Percentiles rank a stretch among this genome's conserved stretches.
Conservation (phyloP, 495 filamentous ascomycete species). For the Lepraria neglecta region DNA sequence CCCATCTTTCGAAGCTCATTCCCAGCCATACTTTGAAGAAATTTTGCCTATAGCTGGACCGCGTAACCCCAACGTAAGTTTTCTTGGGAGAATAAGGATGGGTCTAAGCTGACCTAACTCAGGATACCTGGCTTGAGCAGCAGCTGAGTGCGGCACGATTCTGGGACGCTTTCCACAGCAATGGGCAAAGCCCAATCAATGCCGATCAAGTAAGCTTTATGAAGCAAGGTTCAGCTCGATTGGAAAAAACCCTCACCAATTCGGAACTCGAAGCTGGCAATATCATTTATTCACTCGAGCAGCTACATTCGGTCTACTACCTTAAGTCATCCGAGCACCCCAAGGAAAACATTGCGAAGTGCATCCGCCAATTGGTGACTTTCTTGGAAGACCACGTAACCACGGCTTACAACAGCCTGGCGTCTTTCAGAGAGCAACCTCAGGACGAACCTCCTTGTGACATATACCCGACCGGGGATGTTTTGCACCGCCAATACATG, state of each 20-base stretch:
- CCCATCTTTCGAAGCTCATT: conserved; percentile 41
- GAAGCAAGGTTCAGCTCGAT: not conserved
- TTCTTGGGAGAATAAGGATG: not conserved
- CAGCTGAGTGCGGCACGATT: conserved; percentile 6
- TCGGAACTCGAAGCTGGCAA: not conserved
- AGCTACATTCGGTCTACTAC: not conserved
- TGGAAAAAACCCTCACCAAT: not conserved
- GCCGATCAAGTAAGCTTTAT: not conserved
- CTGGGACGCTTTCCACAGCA: conserved; percentile 12
- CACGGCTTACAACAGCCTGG: not conserved
- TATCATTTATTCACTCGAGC: not conserved
- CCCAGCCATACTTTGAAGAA: conserved; percentile 39
- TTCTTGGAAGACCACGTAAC: not conserved
- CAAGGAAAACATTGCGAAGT: not conserved
- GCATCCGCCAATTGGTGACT: not conserved
- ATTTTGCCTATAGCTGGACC: conserved; percentile 27
- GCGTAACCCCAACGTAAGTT: conserved; percentile 1
- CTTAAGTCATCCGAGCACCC: not conserved
- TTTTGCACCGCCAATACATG: conserved; percentile 13
- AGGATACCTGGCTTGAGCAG: conserved; percentile 16
- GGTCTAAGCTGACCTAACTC: not conserved
- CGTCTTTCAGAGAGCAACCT: too few relatives aligned
- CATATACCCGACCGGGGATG: conserved; percentile 5
- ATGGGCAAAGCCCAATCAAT: conserved; percentile 11
- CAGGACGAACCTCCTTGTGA: too few relatives aligned